Evolutionary conservation across 1,284 basidiomycete species (phyloP), one percentile per base, ranked within the genome.

Genomic region (Coniferiporia sulphurascens): DNA sequence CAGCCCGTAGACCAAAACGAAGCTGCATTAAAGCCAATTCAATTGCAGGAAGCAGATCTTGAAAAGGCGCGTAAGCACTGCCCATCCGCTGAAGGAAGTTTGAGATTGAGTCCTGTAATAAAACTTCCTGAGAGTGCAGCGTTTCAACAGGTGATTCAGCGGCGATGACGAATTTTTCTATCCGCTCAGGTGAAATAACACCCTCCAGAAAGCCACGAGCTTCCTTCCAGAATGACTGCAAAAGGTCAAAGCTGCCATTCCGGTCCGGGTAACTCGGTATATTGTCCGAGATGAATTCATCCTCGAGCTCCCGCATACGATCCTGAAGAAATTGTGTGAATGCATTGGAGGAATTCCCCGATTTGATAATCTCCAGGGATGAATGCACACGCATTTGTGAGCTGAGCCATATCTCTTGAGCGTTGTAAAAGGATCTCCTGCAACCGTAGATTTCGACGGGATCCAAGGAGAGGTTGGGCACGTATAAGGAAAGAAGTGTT

Each of bases 391-490:
- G 17, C 7, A 49, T 49, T 46, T 59, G 57, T 19, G n/a, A 21
- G 22, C 45, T 21, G 34, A 62, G 13, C 53, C 58, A 62, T 21
- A 35, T n/a, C 19, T 19, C 19, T 15, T 48, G 57, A 8, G 19
- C 32, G 3, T 45, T 32, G 15, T 10, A n/a, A 17, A 56, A 56
- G 19, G 46, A 38, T 4, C 32, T 72, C 0, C 79, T 76, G 41
- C 82, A 83, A 49, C 78, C 79, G 54, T 86, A 80, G 36, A 89
- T 80, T 17, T 86, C 85, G 13, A 89, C 84, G 8, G 96, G 96
- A 70, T 99, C 97, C 56, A 98, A 75, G 1, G 95, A 93, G 3
- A 87, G 76, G 68, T 93, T 84, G 0, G 97, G 95, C 51, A 98
- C 79, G 69, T 90, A 91, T n/a, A 96, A 78, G 1, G 84, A 76